Evolutionary conservation across 2,329 filamentous ascomycete species (phyloP).

Genomic region (Dothidotthia symphoricarpi): DNA sequence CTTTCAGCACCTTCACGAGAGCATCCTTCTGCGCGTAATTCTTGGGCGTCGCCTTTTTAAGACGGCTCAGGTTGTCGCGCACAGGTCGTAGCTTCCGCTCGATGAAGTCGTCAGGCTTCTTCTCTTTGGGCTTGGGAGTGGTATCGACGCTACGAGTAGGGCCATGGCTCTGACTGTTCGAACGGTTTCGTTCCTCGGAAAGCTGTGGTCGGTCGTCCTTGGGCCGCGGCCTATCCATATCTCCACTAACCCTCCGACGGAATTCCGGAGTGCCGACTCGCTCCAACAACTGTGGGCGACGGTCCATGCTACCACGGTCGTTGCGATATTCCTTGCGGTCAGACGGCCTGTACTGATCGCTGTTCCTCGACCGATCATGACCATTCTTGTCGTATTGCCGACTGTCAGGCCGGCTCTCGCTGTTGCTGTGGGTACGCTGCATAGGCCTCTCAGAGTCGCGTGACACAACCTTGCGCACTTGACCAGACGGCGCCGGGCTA

Average conservation of each 20-base stretch:
- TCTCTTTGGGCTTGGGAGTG: constrained; percentile 29
- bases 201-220: constrained; percentile 50
- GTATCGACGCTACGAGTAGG: constrained; percentile 29
- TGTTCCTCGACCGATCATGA: constrained; percentile 32
- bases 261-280: constrained; percentile 47
- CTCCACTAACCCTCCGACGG: constrained; percentile 47
- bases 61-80: constrained; percentile 58
- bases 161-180: constrained; percentile 48
- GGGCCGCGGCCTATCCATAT: constrained; percentile 30
- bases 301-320: constrained; percentile 39
- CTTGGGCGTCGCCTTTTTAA: constrained; percentile 62
- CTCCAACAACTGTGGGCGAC: constrained; percentile 35
- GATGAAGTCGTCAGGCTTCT: constrained; percentile 49
- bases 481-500: constrained; percentile 63
- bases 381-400: constrained; percentile 28
- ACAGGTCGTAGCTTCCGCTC: constrained; percentile 59
- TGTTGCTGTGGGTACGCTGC: constrained; percentile 40
- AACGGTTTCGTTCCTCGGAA: constrained; percentile 43
- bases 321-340: constrained; percentile 42
- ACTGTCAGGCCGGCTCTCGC: constrained; percentile 35
- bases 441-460: constrained; percentile 41
- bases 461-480: constrained; percentile 33
- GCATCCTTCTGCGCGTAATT: constrained; percentile 62
- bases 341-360: constrained; percentile 39
- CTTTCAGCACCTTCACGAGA: constrained; percentile 61